These are phyloP conservation scores for Gracilaria vermiculophylla DNA, from an alignment of 23 red algal genomes.

Conservation along the genomic window DNA sequence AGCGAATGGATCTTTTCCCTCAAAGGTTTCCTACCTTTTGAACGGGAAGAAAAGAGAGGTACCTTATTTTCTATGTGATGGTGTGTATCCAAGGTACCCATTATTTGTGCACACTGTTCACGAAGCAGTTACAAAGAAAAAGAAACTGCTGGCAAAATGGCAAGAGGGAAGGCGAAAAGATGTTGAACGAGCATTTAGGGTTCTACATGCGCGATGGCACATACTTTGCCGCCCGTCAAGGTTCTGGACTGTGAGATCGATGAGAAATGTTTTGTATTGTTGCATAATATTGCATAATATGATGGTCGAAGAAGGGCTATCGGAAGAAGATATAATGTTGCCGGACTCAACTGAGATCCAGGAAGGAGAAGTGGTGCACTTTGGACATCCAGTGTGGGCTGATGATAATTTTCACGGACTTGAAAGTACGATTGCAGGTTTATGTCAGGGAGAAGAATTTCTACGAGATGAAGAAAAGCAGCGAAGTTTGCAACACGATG, in stretches of 20 bases:
- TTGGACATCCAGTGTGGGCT: too few species aligned
- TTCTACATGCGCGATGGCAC: not conserved
- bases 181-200: not conserved
- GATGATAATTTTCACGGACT: too few species aligned
- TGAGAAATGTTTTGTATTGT: not conserved
- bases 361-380: too few species aligned
- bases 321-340: not conserved
- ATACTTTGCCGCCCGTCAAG: not conserved
- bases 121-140: not conserved
- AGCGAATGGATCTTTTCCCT: not conserved
- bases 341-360: too few species aligned
- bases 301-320: not conserved
- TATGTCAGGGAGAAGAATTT: too few species aligned
- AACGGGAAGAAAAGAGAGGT: slow-evolving; percentile 1
- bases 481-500: too few species aligned
- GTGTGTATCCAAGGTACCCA: slow-evolving; percentile 20
- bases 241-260: not conserved
- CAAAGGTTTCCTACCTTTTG: not conserved
- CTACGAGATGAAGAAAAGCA: too few species aligned
- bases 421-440: too few species aligned
- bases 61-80: slow-evolving; percentile 44
- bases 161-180: not conserved
- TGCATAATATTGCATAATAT: slow-evolving; percentile 35
- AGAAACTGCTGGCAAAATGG: not conserved
- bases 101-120: not conserved